Conservation (phyloP, 768 basidiomycete genomes). For the Trametes cingulata region DNA sequence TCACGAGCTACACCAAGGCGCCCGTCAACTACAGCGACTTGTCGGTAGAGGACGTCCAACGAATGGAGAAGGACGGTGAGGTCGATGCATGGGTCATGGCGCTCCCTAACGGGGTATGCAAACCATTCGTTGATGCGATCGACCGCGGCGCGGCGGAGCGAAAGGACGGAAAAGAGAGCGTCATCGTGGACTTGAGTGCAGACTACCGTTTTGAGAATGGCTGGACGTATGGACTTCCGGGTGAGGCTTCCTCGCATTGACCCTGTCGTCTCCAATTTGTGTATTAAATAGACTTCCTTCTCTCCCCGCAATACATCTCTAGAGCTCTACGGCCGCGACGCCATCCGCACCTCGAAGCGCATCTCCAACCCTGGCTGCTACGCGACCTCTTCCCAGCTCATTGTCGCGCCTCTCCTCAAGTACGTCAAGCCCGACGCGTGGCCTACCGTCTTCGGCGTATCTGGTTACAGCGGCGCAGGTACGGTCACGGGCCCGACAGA, state of each 20-base stretch:
- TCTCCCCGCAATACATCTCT: constrained; percentile 25
- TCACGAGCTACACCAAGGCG: constrained; percentile 81
- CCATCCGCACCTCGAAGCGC: constrained; percentile 69
- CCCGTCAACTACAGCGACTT: constrained; percentile 79
- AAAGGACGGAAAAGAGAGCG: constrained; percentile 54
- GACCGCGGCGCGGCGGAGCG: constrained; percentile 71
- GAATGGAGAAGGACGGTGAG: constrained; percentile 85
- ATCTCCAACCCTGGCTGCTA: constrained; percentile 99
- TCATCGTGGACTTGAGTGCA: constrained; percentile 90
- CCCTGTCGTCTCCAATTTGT: constrained; percentile 35
- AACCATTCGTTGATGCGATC: constrained; percentile 95
- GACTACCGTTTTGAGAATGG: constrained; percentile 93
- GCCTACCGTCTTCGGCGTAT: constrained; percentile 90
- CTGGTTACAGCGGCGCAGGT: constrained; percentile 95
- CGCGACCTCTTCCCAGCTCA: constrained; percentile 88
- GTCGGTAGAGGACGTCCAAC: constrained; percentile 72
- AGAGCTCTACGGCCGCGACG: constrained; percentile 86
- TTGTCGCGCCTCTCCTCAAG: constrained; percentile 85
- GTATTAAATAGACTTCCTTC: constrained; percentile 34
- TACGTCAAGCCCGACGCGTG: constrained; percentile 58
- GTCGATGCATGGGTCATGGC: constrained; percentile 99
- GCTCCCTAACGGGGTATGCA: constrained; percentile 94
- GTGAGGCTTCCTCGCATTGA: constrained; percentile 62
- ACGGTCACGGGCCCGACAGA: constrained; percentile 70
- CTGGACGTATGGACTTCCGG: constrained; percentile 98